Base-by-base conservation (phyloP, 2,329 filamentous ascomycete genomes). In the Phaeosphaeriaceae sp. region DNA sequence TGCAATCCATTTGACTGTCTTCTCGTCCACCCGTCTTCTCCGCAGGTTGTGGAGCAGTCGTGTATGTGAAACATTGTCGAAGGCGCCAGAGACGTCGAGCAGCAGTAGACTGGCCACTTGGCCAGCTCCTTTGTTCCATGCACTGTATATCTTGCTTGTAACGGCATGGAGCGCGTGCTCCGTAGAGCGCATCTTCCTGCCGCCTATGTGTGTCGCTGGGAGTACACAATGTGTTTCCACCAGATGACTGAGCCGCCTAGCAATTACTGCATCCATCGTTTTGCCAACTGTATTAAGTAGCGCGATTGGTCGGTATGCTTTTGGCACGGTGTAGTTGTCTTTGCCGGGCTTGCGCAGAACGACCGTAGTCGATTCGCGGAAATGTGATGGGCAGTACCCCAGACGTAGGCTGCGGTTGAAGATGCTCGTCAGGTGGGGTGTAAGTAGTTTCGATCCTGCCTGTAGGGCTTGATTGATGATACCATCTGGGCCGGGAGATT, bases 231-330 rank as follows among this genome's bases (percentile, higher is more conserved):
- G 39, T 35, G 30, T 54, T 38, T 61, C 48, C 26, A 46, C 58
- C 35, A 56, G 37, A 20, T 59, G 33, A 18, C 20, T 59, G 5
- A 59, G 48, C n/a, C 53, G 48, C 16, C 29, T 28, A 16, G 62
- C 58, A n/a, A 67, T 37, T 6, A 70, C 46, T 28, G 50, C 38
- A 12, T 72, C 67, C 16, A 73, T 53, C 4, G 56, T 48, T 36
- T 72, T 71, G 16, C 67, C 59, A 6, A 64, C 48, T 4, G 63
- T 71, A 46, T 66, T 63, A 2, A 69, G 46, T 2, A 68, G 45
- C 15, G 61, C 59, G 20, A 64, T 67, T 2, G 60, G 66, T 9
- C 56, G 36, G 48, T 71, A 71, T 29, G 48, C 35, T 37, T 67
- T 72, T 0, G 57, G 51, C 34, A 46, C 39, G 6, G 45, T 59